Conservation (phyloP, 1,139 yeast species). For the Suhomyces bokatorum region DNA sequence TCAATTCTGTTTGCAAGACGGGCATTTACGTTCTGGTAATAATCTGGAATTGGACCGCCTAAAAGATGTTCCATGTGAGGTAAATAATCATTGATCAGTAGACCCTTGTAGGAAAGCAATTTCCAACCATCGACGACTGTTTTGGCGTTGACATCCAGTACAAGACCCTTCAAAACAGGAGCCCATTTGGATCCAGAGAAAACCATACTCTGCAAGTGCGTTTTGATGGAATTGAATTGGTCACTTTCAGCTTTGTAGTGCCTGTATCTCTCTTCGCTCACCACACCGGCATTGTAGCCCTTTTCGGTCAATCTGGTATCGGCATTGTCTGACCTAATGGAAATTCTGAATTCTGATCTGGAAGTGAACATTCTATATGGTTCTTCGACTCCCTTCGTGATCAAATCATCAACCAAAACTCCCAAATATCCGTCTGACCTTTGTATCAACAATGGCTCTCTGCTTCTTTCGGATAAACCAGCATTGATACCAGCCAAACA, state of each 20-base stretch:
- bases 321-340: constrained; percentile 92
- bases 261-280: constrained; percentile 59
- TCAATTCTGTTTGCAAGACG: constrained; percentile 63
- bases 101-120: constrained; percentile 41
- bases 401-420: constrained; percentile 87
- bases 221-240: constrained; percentile 46
- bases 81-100: constrained; percentile 30
- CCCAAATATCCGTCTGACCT: constrained; percentile 91
- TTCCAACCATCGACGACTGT: constrained; percentile 48
- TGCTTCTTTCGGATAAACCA: constrained; percentile 48
- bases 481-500: constrained; percentile 95
- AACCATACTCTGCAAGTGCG: constrained; percentile 42
- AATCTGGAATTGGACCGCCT: constrained; percentile 19
- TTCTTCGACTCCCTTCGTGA: constrained; percentile 94
- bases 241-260: constrained; percentile 47
- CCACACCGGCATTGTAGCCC: constrained; percentile 70
- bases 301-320: constrained; percentile 74
- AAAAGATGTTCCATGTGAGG: constrained; percentile 32
- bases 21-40: constrained; percentile 37
- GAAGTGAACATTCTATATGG: constrained; percentile 99
- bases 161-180: constrained; percentile 49
- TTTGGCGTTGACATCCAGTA: constrained; percentile 35
- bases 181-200: constrained; percentile 67
- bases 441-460: constrained; percentile 54
- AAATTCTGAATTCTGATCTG: constrained; percentile 87